Evolutionary conservation across 1,139 yeast genomes (phyloP), one percentile per base, ranked within the genome.

Genomic region (Entelexis sorbosivorans): DNA sequence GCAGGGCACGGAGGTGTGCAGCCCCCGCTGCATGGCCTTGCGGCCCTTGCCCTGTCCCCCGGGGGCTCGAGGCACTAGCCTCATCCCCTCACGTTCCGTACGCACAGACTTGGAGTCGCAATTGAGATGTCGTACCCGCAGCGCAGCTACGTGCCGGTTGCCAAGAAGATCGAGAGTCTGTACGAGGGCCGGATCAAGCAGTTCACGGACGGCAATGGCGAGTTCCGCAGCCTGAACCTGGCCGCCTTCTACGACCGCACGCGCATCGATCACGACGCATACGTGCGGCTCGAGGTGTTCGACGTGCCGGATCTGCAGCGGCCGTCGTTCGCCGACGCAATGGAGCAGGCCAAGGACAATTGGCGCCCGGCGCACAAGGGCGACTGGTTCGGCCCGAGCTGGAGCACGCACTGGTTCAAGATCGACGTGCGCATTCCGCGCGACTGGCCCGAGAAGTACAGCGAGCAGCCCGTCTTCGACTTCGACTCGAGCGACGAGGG

Each of bases 371-470:
- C 87, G 28, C 70, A 73, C 31, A 78, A 80, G 59, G 94, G 94
- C 29, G 81, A 83, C 60, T 70, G 73, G n/a, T 87, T 84, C 66
- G 96, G 96, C 0, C 97, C 97, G 2, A 82, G 94, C 16, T 91
- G 97, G 98, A 82, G 91, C 57, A 83, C 96, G 1, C 93, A 88
- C 60, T 91, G 98, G 98, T 87, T 91, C 67, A 77, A 80, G 60
- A 70, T 89, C 38, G 69, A 73, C 26, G 68, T 85, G 56, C 70
- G 72, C 31, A 71, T 89, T 8, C 95, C 95, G 0, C 61, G 70
- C 20, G 66, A 71, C 3, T 73, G 65, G 73, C 64, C 66, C 16
- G 48, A 52, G 26, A 49, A 52, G 32, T 51, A 51, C 54, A 50
- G 62, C 2, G 70, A 69, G 40, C 75, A 74, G 38, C 74, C 74